phyloP scores from a whole-genome alignment of 805 yeast genomes.

The Starmera dryadoides region DNA sequence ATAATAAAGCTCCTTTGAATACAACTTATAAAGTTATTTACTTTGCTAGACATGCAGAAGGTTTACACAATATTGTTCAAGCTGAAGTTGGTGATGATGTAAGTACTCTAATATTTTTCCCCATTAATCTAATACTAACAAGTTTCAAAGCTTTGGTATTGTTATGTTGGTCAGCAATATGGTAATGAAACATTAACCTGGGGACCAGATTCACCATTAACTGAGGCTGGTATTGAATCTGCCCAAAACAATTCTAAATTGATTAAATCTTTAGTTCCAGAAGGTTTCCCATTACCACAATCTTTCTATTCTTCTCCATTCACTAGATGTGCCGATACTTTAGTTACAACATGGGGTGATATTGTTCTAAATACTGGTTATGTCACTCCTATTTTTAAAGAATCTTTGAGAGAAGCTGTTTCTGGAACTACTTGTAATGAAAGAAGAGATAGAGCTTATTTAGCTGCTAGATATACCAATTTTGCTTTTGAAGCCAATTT shows the following conservation, averaged over 20 bases:
- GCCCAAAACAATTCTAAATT: constrained; percentile 40
- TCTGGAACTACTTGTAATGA: constrained; percentile 48
- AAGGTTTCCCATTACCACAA: constrained; percentile 34
- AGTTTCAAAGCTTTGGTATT: too few species aligned
- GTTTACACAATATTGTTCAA: constrained; percentile 40
- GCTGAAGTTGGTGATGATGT: background rate
- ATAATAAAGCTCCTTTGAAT: constrained; percentile 19
- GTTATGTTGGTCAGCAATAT: background rate
- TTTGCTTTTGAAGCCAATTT: constrained; percentile 38
- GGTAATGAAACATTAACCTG: background rate
- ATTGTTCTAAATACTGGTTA: background rate
- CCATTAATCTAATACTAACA: too few species aligned
- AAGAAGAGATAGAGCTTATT: constrained; percentile 29
- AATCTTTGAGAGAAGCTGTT: constrained; percentile 44
- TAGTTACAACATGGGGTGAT: constrained; percentile 42
- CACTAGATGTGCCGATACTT: constrained; percentile 44
- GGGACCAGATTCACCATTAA: constrained; percentile 35
- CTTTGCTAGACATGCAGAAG: constrained; percentile 57
- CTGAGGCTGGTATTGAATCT: constrained; percentile 42
- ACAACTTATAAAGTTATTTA: constrained; percentile 40
- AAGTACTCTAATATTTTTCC: too few species aligned
- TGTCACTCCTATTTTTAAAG: constrained; percentile 20
- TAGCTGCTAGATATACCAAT: constrained; percentile 33
- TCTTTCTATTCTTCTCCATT: constrained; percentile 48
- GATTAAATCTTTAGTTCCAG: constrained; percentile 26